These are phyloP conservation scores for Delonix regia DNA, from an alignment of 306 rosid species.

Conservation along the genomic window DNA sequence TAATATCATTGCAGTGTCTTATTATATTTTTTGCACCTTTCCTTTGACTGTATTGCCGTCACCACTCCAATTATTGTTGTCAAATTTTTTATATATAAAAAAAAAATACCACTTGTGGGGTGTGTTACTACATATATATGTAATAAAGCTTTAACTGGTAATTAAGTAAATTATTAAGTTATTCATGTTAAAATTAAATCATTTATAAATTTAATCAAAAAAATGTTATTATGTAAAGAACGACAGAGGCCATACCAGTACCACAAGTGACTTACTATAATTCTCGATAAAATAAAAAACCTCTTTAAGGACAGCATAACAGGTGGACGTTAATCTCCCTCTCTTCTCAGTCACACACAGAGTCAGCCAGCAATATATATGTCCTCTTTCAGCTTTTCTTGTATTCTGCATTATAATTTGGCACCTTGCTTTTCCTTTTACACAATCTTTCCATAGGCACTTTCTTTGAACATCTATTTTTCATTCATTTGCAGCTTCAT, in stretches of 20 bases:
- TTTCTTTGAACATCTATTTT: conserved; percentile 47
- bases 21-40: conserved; percentile 12
- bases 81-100: conserved; percentile 35
- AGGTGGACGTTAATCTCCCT: conserved; percentile 24
- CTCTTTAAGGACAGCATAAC: conserved; percentile 45
- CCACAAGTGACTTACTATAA: too few species aligned
- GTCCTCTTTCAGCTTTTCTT: conserved; percentile 41
- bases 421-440: conserved; percentile 45
- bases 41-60: conserved; percentile 48
- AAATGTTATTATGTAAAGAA: too few species aligned
- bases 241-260: too few species aligned
- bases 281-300: background rate
- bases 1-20: too few species aligned
- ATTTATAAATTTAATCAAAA: too few species aligned
- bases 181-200: too few species aligned
- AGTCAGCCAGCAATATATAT: conserved; percentile 41
- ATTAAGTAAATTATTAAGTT: too few species aligned
- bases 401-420: conserved; percentile 39
- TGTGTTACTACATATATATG: too few species aligned
- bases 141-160: too few species aligned
- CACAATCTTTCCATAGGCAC: conserved; percentile 44
- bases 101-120: too few species aligned
- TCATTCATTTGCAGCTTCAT: conserved; percentile 32
- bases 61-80: conserved; percentile 52
- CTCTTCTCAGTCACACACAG: conserved; percentile 18